Evolutionary conservation across 768 basidiomycete genomes (phyloP), one percentile per base, ranked within the genome.

Genomic region (Pleurotus tuber-regium): DNA sequence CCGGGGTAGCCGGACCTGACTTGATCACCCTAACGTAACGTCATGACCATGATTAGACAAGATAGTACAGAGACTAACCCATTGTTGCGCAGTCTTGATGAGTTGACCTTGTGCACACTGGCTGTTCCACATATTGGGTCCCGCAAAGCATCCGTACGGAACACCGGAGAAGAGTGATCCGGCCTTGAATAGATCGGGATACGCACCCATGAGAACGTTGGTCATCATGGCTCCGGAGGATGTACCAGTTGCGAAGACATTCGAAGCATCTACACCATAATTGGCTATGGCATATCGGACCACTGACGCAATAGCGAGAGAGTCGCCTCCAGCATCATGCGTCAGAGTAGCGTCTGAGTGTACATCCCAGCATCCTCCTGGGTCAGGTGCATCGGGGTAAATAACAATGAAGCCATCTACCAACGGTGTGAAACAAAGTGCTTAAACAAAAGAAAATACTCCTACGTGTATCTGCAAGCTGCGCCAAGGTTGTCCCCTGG

Each of bases 171-270:
- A 76, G 16, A 70, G 73, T 25, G 74, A 55, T 21, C 74, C 78
- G 11, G 77, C 81, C 33, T 56, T 52, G 67, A 80, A 78, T 39
- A 83, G 60, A 50, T 82, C 76, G 10, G 80, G 80, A 65, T 82
- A 80, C 11, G 76, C 73, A 28, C 77, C 80, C 41, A 67, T 65
- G 35, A 82, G 66, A 21, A 81, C 79, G 57, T 75, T 78, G 51
- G 80, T 81, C 80, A 82, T 82, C 81, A 82, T 83, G 1, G 72
- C 75, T 36, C 80, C 81, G 2, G 79, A 80, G 3, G 74, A 75
- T 2, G 71, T 71, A 12, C 80, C 80, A 28, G 76, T 77, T 23
- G 71, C 73, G 61, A 74, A 82, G 52, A 82, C 79, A 31, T 70
- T 69, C n/a, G 52, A 58, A 2, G 75, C 31, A 54, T 80, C 73